Base-by-base conservation (phyloP, 2,329 filamentous ascomycete species). In the Ophiocordyceps camponoti-rufipedis region DNA sequence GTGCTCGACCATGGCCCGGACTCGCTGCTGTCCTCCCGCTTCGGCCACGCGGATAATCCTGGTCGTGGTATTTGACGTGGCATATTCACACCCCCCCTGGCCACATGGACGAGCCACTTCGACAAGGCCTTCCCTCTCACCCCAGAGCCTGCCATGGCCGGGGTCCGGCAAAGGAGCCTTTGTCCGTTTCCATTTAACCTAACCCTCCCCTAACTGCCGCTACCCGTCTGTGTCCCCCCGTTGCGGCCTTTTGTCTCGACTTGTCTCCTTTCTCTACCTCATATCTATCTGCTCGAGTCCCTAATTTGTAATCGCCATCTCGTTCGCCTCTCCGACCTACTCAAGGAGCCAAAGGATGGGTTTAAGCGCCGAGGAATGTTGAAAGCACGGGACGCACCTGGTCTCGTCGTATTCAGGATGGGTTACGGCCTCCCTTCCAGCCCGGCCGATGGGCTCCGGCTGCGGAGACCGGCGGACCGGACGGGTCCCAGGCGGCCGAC, bases 381-480 rank as follows among this genome's bases (percentile, higher is more conserved):
- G 16, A 39, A 28, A 28, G 41, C 39, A 18, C 16, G 13, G 43
- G 42, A 31, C 32, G 10, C 23, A 23, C 5, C 28, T 23, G 33
- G 5, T 32, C 31, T 23, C n/a, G 51, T 55, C 54, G 58, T 57
- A 56, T 54, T 61, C 46, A 61, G 59, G 54, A 56, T 56, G 49
- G 61, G 60, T 46, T 63, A 61, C 51, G 63, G 66, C 47, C 57
- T 66, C 44, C 64, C 63, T 12, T 53, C 60, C 47, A 60, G 63
- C 48, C 61, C 65, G 51, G 57, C 56, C 35, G 64, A 68, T 43
- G 55, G 58, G 44, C 51, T 56, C 51, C 54, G 59, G 47, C 51
- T 55, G 10, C 55, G 56, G 47, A 56, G 51, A 44, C 49, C 50
- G 41, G 52, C 53, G 39, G 55, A 60, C 28, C 44, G 52, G 31